phyloP scores from a whole-genome alignment of 1,284 basidiomycete genomes.

The Melampsora americana region DNA sequence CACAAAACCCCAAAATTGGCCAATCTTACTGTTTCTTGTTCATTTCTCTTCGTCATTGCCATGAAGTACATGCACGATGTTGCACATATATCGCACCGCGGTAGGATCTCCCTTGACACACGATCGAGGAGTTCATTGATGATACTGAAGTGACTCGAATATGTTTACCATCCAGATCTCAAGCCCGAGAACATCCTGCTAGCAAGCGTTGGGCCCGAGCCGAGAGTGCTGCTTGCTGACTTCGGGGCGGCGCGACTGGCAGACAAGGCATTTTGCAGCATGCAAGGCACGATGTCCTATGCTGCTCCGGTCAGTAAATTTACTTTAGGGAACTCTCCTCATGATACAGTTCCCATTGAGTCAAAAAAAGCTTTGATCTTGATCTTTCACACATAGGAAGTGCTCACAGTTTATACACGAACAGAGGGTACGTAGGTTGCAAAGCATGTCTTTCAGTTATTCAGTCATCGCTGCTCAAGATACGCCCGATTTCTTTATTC shows the following conservation, averaged over 20 bases:
- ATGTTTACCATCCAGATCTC: conserved; percentile 22
- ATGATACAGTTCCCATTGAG: not conserved
- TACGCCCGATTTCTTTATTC: not conserved
- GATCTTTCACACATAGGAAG: conserved; percentile 19
- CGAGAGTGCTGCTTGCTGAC: conserved; percentile 33
- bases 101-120: conserved; percentile 1
- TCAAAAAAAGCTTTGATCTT: not conserved
- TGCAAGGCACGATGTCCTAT: conserved; percentile 44
- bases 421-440: conserved; percentile 19
- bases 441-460: not conserved
- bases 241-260: conserved; percentile 42
- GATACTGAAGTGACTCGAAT: not conserved
- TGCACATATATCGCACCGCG: conserved; percentile 35
- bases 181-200: conserved; percentile 42
- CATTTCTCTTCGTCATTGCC: not conserved
- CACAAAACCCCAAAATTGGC: too few relatives aligned
- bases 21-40: not conserved
- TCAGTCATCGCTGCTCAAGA: not conserved
- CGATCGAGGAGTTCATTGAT: not conserved
- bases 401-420: conserved; percentile 42
- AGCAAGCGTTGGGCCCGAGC: conserved; percentile 27
- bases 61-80: conserved; percentile 41
- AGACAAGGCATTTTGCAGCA: conserved; percentile 43
- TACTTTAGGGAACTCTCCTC: not conserved
- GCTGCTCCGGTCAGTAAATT: conserved; percentile 29